phyloP scores from a whole-genome alignment of 148 eudicot genomes.

The Camellia granthamiana region DNA sequence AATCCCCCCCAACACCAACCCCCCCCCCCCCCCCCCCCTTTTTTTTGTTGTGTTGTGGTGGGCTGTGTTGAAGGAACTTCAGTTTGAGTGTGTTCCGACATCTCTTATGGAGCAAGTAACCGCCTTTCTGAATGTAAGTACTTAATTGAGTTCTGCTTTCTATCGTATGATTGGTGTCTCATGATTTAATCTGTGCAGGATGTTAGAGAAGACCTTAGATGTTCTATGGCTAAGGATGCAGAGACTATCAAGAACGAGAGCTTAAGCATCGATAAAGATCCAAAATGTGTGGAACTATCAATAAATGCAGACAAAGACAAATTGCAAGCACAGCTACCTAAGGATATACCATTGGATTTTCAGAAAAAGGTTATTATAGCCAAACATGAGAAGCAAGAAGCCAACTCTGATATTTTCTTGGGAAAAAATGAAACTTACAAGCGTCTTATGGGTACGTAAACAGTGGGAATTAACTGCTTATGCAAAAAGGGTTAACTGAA shows the following conservation, averaged over 20 bases:
- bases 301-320: conserved; percentile 30
- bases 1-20: no score
- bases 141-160: conserved; percentile 9
- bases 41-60: conserved; percentile 2
- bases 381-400: conserved; percentile 52
- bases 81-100: conserved; percentile 87
- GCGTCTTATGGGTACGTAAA: conserved; percentile 48
- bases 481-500: background rate
- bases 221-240: conserved; percentile 93
- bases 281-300: conserved; percentile 19
- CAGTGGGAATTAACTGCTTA: background rate
- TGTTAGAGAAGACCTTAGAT: conserved; percentile 89
- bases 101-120: conserved; percentile 83
- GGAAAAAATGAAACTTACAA: conserved; percentile 32
- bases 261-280: conserved; percentile 37
- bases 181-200: conserved; percentile 42
- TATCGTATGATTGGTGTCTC: conserved; percentile 29
- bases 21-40: no score
- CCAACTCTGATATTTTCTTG: conserved; percentile 26
- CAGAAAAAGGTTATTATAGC: conserved; percentile 72
- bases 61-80: conserved; percentile 27
- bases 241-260: conserved; percentile 73
- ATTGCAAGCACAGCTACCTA: conserved; percentile 23
- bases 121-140: conserved; percentile 81
- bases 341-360: conserved; percentile 54